A percentile compares a stretch with the other conserved stretches of the same genome.
Evolutionary conservation across 1,284 basidiomycete species (phyloP).

Genomic region (Leccinum solheimii): DNA sequence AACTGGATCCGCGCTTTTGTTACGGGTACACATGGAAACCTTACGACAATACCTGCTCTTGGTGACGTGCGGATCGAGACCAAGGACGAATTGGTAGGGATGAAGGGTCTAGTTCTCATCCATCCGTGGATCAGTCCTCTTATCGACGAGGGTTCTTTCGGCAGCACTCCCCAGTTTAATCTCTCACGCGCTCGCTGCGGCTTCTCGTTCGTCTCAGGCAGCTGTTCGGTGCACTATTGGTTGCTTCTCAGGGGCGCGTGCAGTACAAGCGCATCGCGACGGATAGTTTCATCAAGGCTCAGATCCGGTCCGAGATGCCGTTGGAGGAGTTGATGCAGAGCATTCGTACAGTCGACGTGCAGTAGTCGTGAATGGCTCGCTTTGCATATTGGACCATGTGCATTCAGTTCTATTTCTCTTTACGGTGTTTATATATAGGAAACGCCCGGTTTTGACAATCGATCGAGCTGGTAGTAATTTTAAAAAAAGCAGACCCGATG

Average conservation of each 20-base stretch:
- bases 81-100: neutral
- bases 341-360: neutral
- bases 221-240: neutral
- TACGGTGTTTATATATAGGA: no score
- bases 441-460: no score
- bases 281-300: neutral
- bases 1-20: constrained; percentile 42
- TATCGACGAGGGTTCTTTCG: neutral
- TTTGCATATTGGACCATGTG: neutral
- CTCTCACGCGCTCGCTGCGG: neutral
- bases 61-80: neutral
- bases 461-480: no score
- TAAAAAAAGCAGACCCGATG: no score
- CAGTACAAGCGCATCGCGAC: neutral
- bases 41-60: constrained; percentile 4
- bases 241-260: neutral
- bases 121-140: neutral
- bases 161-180: neutral
- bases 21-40: constrained; percentile 25
- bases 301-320: neutral
- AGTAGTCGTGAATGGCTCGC: neutral
- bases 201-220: neutral
- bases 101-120: neutral
- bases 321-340: neutral
- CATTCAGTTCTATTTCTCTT: neutral